phyloP scores from a whole-genome alignment of 495 filamentous ascomycete genomes.

The Daldinia childiae region DNA sequence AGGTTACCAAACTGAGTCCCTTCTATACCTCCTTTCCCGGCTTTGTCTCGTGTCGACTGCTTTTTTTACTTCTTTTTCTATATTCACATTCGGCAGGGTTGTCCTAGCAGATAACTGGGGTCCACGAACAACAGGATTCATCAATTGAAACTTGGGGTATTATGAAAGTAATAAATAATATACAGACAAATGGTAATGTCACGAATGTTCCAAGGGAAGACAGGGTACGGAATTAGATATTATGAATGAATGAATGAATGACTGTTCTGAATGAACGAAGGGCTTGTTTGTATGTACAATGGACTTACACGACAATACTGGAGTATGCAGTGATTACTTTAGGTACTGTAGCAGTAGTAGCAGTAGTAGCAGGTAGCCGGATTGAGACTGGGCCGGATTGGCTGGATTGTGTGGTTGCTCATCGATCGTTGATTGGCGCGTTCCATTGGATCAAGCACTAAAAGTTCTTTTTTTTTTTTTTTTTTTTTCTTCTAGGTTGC shows the following conservation, averaged over 20 bases:
- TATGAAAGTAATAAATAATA: conserved; percentile 42
- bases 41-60: conserved; percentile 25
- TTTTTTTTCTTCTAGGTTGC: too few species aligned
- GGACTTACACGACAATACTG: conserved; percentile 38
- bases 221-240: conserved; percentile 30
- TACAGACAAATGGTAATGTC: conserved; percentile 39
- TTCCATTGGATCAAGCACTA: conserved; percentile 24
- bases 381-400: conserved; percentile 44
- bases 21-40: conserved; percentile 24
- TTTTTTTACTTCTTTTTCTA: conserved; percentile 23
- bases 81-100: conserved; percentile 40
- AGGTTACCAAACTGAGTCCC: conserved; percentile 17
- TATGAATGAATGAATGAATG: conserved; percentile 29
- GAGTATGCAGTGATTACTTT: conserved; percentile 32
- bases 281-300: conserved; percentile 19
- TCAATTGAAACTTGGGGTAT: conserved; percentile 44
- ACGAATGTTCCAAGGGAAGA: conserved; percentile 39
- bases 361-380: conserved; percentile 39
- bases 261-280: conserved; percentile 10
- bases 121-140: conserved; percentile 29
- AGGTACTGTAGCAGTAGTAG: conserved; percentile 27
- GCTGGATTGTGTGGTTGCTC: conserved; percentile 36
- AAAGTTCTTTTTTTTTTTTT: not conserved
- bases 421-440: conserved; percentile 30
- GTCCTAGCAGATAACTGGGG: conserved; percentile 26